Conservation (phyloP, 331 rosid species). For the Malus hybrid region DNA sequence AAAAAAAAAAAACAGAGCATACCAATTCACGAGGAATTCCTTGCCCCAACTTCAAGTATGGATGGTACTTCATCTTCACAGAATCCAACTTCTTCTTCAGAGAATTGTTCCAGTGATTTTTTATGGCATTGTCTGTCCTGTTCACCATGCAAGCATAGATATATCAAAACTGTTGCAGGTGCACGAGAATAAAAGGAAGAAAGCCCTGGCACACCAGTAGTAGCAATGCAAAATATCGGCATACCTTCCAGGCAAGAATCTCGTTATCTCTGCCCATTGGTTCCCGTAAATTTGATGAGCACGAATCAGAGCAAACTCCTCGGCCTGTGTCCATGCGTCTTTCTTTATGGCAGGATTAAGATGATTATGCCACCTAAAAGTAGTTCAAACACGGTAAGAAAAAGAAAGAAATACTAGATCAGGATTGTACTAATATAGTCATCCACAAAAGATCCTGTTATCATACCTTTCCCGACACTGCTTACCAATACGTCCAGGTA, state of each 20-base stretch:
- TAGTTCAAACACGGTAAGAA: slow-evolving; percentile 16
- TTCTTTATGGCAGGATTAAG: slow-evolving; percentile 94
- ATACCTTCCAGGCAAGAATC: slow-evolving; percentile 92
- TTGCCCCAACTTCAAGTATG: slow-evolving; percentile 42
- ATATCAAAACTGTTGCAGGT: slow-evolving; percentile 4
- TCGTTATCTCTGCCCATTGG: slow-evolving; percentile 96
- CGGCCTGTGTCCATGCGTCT: slow-evolving; percentile 99
- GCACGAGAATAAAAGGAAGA: not conserved
- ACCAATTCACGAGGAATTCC: slow-evolving; percentile 49
- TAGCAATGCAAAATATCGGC: not conserved
- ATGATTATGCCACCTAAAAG: slow-evolving; percentile 97
- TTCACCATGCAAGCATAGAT: slow-evolving; percentile 32
- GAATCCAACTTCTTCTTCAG: slow-evolving; percentile 96
- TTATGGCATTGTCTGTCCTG: slow-evolving; percentile 99
- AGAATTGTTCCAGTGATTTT: slow-evolving; percentile 99
- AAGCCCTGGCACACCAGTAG: no score
- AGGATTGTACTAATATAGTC: not conserved
- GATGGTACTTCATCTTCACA: slow-evolving; percentile 67
- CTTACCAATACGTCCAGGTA: slow-evolving; percentile 99
- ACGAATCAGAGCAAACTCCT: slow-evolving; percentile 83
- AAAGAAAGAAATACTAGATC: not conserved
- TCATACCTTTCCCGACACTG: slow-evolving; percentile 99
- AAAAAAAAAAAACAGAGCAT: slow-evolving; percentile 9
- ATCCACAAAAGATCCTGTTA: not conserved
- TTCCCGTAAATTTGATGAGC: slow-evolving; percentile 94